Evolutionary conservation across 371 early-diverging fungal genomes (phyloP).

Genomic region (Rozella allomycis): DNA sequence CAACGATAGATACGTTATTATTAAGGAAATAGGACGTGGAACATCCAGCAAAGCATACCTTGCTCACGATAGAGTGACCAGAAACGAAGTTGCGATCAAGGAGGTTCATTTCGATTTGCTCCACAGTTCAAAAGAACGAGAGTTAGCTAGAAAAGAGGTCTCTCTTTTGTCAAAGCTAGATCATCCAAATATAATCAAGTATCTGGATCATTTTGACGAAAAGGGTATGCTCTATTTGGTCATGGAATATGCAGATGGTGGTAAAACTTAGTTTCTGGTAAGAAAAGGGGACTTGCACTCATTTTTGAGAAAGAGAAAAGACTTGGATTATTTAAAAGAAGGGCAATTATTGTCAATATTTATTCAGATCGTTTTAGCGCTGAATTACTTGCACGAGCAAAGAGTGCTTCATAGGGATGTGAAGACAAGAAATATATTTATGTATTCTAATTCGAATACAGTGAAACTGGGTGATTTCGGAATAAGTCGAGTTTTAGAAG

Average conservation of each 20-base stretch:
- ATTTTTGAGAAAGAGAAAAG: neutral
- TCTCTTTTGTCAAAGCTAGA: slow-evolving; percentile 6
- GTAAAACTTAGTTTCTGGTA: neutral
- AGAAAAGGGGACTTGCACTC: neutral
- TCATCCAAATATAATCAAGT: slow-evolving; percentile 8
- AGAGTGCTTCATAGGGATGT: slow-evolving; percentile 7
- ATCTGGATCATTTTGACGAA: slow-evolving; percentile 1
- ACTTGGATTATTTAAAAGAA: neutral
- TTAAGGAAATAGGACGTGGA: too few relatives aligned
- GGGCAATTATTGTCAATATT: slow-evolving; percentile 3
- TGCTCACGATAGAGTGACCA: too few relatives aligned
- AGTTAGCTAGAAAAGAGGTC: slow-evolving; percentile 4
- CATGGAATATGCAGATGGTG: slow-evolving; percentile 11
- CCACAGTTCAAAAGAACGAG: too few relatives aligned
- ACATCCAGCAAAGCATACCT: too few relatives aligned
- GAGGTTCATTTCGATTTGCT: too few relatives aligned
- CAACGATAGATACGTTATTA: too few relatives aligned
- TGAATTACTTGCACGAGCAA: slow-evolving; percentile 6
- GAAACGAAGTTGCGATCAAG: too few relatives aligned
- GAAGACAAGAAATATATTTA: slow-evolving; percentile 5
- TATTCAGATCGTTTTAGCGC: slow-evolving; percentile 5
- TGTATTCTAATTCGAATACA: slow-evolving; percentile 1
- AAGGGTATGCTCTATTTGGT: slow-evolving; percentile 4
- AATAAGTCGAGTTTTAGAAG: slow-evolving; percentile 1
- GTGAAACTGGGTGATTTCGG: slow-evolving; percentile 8